A percentile compares a stretch with the other conserved stretches of the same genome.
These are phyloP conservation scores for Podospora pseudocomata DNA, from an alignment of 495 filamentous ascomycete genomes.

Conservation along the genomic window DNA sequence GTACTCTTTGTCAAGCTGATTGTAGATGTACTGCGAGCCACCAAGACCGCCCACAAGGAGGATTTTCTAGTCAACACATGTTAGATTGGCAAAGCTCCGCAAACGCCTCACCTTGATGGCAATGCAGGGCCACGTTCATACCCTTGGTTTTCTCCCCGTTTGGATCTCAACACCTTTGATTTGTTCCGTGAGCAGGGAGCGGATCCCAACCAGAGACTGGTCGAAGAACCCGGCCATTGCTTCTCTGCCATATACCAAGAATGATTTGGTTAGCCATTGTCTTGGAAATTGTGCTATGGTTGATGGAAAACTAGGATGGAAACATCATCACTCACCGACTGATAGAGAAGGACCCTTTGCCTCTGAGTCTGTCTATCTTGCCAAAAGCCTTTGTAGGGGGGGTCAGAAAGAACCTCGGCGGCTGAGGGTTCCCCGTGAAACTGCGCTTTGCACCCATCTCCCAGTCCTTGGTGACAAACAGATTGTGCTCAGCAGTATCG, in stretches of 20 bases:
- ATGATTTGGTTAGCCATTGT: background rate
- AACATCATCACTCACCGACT: background rate
- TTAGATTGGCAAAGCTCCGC: background rate
- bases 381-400: constrained; percentile 16
- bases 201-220: background rate
- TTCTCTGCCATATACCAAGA: background rate
- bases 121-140: background rate
- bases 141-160: constrained; percentile 1
- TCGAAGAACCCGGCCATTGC: constrained; percentile 13
- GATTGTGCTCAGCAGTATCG: constrained; percentile 14
- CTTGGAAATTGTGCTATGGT: background rate
- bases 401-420: constrained; percentile 15
- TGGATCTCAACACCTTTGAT: background rate
- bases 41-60: constrained; percentile 32
- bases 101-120: background rate
- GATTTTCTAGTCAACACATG: constrained; percentile 10
- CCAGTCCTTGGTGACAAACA: constrained; percentile 29
- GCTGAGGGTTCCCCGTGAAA: constrained; percentile 13
- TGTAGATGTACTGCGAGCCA: constrained; percentile 23
- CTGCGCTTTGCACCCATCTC: constrained; percentile 26
- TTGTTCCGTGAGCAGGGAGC: constrained; percentile 9
- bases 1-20: constrained; percentile 14
- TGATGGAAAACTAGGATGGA: background rate
- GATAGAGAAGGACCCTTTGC: background rate
- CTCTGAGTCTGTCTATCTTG: constrained; percentile 2